Evolutionary conservation across 2,329 filamentous ascomycete genomes (phyloP), one percentile per base, ranked within the genome.

Genomic region (Diatrype stigma): DNA sequence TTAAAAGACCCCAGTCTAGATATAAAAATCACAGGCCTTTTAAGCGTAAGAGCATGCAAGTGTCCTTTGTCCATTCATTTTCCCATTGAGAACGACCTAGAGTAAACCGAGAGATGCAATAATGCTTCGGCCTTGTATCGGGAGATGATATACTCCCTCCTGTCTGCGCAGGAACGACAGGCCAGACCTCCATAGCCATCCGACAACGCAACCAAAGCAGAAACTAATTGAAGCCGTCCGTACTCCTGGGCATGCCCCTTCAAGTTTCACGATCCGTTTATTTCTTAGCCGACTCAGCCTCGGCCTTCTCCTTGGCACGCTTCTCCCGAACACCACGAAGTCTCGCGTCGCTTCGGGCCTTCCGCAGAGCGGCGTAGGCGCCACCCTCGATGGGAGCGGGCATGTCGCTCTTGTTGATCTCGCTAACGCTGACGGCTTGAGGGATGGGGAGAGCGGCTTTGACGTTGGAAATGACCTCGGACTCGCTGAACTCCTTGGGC

Each of bases 301-400:
- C 89, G 66, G 86, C 87, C 81, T 87, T 93, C 68, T 90, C 89
- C 82, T 87, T 89, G 66, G 81, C 86, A 70, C 94, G 87, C 91
- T 97, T 97, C 83, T 95, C 92, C 73, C 91, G 86, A 70, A 82
- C 82, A 77, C 94, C 94, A 60, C 82, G 75, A 69, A 88, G 80
- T 74, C 92, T 87, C 68, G 88, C 85, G 70, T 95, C 89, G 73
- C 84, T 85, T 77, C 94, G 87, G 64, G 89, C 85, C 64, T 87
- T 80, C 74, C 94, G 89, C 72, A 99, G 85, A 70, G 84, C 87
- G 72, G 81, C 80, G 86, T 89, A 97, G 60, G 92, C 94, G 74
- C 86, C 87, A 76, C 91, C 87, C 79, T 92, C 88, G 70, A 80
- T 64, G 58, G 83, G 73, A 73, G 86, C 80, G 74, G 87, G 85